phyloP scores from a whole-genome alignment of 768 basidiomycete species.

The Exsudoporus frostii region DNA sequence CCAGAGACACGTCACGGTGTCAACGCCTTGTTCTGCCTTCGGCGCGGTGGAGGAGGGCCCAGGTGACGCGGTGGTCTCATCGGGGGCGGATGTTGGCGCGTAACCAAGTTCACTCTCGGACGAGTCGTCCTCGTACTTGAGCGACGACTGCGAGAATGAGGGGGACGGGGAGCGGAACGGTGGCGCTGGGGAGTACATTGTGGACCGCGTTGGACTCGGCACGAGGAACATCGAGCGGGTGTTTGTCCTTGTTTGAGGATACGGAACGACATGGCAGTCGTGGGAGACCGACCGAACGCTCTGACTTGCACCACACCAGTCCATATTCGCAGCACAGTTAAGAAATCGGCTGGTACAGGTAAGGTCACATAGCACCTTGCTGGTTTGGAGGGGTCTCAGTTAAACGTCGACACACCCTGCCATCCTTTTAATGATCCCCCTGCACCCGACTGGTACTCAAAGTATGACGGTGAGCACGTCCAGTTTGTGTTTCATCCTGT shows the following conservation, averaged over 20 bases:
- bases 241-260: slow-evolving; percentile 20
- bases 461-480: not conserved
- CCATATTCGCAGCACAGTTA: not conserved
- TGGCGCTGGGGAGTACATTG: slow-evolving; percentile 37
- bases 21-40: slow-evolving; percentile 32
- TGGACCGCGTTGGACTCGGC: slow-evolving; percentile 8
- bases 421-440: not conserved
- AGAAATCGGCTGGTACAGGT: not conserved
- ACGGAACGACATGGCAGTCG: no score
- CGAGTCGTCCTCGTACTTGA: slow-evolving; percentile 25
- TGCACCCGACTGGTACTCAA: not conserved
- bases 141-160: slow-evolving; percentile 35
- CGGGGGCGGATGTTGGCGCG: slow-evolving; percentile 8
- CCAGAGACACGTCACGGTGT: slow-evolving; percentile 80
- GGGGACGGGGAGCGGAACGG: slow-evolving; percentile 42
- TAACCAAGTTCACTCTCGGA: slow-evolving; percentile 24
- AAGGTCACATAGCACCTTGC: not conserved
- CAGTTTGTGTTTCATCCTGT: not conserved
- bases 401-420: not conserved
- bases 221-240: slow-evolving; percentile 7
- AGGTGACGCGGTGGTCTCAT: slow-evolving; percentile 21
- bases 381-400: not conserved
- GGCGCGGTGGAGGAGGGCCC: slow-evolving; percentile 21
- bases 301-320: no score
- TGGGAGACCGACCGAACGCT: no score